Conservation (phyloP, 495 filamentous ascomycete genomes). For the Daldinia loculata region DNA sequence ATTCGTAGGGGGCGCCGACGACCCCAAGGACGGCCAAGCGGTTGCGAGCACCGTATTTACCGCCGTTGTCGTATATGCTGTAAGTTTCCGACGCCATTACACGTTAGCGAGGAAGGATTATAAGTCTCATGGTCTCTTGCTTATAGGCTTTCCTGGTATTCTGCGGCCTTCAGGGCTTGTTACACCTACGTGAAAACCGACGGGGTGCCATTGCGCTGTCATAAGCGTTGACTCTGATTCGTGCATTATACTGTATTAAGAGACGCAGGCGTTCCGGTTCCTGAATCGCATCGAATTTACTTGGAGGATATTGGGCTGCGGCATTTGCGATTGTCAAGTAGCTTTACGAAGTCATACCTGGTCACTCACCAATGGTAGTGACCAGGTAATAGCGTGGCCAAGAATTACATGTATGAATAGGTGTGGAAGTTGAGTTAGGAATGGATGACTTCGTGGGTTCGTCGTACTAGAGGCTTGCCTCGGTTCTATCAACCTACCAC, state of each 20-base stretch:
- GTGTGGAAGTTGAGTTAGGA: conserved; percentile 13
- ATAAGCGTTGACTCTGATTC: conserved; percentile 8
- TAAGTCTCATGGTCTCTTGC: conserved; percentile 21
- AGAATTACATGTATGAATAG: conserved; percentile 28
- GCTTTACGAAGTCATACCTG: background rate
- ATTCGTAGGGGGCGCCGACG: conserved; percentile 77
- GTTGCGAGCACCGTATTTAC: conserved; percentile 85
- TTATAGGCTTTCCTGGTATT: conserved; percentile 85
- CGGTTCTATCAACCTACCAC: background rate
- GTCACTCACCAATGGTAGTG: background rate
- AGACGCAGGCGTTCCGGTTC: conserved; percentile 33
- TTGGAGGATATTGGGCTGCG: conserved; percentile 17
- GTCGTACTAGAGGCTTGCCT: conserved; percentile 5
- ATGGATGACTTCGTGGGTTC: conserved; percentile 1
- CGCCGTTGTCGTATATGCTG: conserved; percentile 84
- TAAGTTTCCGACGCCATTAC: conserved; percentile 56
- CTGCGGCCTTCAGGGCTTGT: conserved; percentile 83
- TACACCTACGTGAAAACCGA: conserved; percentile 79
- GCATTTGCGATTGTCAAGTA: conserved; percentile 10
- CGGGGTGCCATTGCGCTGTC: conserved; percentile 82
- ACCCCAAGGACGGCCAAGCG: conserved; percentile 75
- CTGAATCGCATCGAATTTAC: conserved; percentile 8
- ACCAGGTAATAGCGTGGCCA: conserved; percentile 1
- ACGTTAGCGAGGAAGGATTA: background rate
- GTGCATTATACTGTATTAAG: conserved; percentile 27